Percentiles rank a stretch among this genome's conserved stretches.
These are phyloP conservation scores for Cajanus cajan DNA, from an alignment of 306 rosid genomes.

Conservation along the genomic window DNA sequence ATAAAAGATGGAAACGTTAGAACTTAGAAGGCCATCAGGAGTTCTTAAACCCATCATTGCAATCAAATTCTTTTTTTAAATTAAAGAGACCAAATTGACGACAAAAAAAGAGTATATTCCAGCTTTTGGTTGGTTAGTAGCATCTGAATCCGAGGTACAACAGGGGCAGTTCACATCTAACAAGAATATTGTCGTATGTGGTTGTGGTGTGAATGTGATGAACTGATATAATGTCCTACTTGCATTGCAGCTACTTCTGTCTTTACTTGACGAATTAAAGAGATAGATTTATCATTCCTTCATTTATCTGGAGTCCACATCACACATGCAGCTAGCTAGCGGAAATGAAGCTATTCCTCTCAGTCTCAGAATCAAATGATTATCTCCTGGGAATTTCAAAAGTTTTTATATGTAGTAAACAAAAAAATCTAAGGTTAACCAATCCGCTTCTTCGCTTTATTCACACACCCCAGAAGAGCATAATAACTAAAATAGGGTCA, in stretches of 20 bases:
- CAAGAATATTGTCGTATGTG: not conserved
- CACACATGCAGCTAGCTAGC: conserved; percentile 27
- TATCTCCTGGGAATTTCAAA: conserved; percentile 27
- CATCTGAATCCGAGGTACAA: not conserved
- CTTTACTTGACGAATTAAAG: not conserved
- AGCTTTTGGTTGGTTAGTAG: not conserved
- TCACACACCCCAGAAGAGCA: too few species aligned
- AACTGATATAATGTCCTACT: conserved; percentile 3
- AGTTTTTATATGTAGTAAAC: not conserved
- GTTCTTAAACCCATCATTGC: too few species aligned
- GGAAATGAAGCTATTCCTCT: conserved; percentile 25
- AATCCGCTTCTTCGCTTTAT: too few species aligned
- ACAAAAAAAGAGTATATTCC: too few species aligned
- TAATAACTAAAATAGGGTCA: too few species aligned
- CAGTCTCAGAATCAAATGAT: not conserved
- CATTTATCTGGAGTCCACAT: conserved; percentile 28
- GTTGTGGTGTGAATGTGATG: not conserved
- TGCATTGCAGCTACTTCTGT: conserved; percentile 17
- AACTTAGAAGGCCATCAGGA: too few species aligned
- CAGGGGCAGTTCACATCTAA: not conserved
- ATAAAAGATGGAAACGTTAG: too few species aligned
- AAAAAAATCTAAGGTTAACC: not conserved
- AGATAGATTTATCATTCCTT: not conserved
- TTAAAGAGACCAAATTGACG: too few species aligned
- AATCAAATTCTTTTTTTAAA: too few species aligned